These are phyloP conservation scores for Auxenochlorella pyrenoidosa DNA, from an alignment of 139 green algal species.

Conservation along the genomic window DNA sequence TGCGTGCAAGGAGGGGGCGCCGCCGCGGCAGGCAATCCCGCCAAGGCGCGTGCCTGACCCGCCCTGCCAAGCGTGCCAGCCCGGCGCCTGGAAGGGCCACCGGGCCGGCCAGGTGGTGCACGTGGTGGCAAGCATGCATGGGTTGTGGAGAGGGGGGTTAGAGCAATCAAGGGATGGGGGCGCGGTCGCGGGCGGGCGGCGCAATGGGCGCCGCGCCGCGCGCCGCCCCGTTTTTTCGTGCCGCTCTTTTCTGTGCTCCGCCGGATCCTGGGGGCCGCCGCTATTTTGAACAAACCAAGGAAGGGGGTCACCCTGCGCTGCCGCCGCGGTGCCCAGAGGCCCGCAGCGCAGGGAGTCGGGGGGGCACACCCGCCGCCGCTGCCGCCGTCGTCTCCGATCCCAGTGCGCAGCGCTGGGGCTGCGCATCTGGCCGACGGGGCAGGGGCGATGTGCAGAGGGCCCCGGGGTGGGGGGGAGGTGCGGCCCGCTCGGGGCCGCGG, in stretches of 20 bases:
- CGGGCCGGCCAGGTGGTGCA: not conserved
- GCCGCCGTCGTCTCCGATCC: conserved; percentile 29
- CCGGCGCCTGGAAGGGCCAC: not conserved
- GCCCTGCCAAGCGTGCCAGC: not conserved
- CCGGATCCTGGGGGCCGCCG: not conserved
- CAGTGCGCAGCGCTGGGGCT: not conserved
- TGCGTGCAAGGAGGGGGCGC: too few species aligned
- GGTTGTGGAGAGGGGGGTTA: not conserved
- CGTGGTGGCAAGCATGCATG: not conserved
- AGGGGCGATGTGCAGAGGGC: not conserved
- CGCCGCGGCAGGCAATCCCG: too few species aligned
- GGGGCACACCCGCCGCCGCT: not conserved
- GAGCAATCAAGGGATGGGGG: not conserved
- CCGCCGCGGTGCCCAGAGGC: conserved; percentile 21
- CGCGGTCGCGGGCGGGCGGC: not conserved
- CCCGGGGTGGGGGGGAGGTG: not conserved
- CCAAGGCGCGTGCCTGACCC: not conserved
- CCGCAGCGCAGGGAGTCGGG: conserved; percentile 13
- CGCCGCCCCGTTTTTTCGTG: not conserved
- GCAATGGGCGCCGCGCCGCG: not conserved
- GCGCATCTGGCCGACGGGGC: conserved; percentile 21
- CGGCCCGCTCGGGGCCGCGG: too few species aligned
- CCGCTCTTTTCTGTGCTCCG: not conserved
- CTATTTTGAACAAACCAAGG: not conserved
- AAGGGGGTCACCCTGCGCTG: not conserved